These are phyloP conservation scores for Tulasnella sp. DNA, from an alignment of 768 basidiomycete genomes.

Conservation along the genomic window DNA sequence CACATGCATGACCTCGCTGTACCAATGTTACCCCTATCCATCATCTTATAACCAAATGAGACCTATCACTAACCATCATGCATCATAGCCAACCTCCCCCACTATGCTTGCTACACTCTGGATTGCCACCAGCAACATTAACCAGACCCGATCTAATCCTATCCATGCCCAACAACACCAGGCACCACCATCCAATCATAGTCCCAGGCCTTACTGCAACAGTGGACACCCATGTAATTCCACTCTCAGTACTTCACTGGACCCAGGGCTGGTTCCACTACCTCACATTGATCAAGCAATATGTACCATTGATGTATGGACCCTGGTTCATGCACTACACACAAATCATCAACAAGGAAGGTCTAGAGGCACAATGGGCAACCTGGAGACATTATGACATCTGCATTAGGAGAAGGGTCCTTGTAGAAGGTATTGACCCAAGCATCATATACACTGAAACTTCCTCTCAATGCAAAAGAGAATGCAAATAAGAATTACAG, in stretches of 20 bases:
- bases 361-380: background rate
- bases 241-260: background rate
- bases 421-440: background rate
- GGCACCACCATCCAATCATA: background rate
- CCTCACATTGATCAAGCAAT: background rate
- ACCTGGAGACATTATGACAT: slow-evolving; percentile 1
- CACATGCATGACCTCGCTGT: too few species aligned
- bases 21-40: too few species aligned
- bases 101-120: too few species aligned
- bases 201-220: background rate
- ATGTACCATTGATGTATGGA: background rate
- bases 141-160: too few species aligned
- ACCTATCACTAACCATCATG: too few species aligned
- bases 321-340: background rate
- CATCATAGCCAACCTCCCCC: too few species aligned
- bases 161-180: background rate
- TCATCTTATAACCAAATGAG: too few species aligned
- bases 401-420: background rate
- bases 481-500: background rate
- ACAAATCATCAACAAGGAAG: background rate
- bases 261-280: background rate
- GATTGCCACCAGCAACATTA: too few species aligned
- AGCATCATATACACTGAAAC: background rate
- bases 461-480: background rate
- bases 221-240: background rate